Evolutionary conservation across 257 asterid genomes (phyloP).

Genomic region (Ligustrum vulgare): DNA sequence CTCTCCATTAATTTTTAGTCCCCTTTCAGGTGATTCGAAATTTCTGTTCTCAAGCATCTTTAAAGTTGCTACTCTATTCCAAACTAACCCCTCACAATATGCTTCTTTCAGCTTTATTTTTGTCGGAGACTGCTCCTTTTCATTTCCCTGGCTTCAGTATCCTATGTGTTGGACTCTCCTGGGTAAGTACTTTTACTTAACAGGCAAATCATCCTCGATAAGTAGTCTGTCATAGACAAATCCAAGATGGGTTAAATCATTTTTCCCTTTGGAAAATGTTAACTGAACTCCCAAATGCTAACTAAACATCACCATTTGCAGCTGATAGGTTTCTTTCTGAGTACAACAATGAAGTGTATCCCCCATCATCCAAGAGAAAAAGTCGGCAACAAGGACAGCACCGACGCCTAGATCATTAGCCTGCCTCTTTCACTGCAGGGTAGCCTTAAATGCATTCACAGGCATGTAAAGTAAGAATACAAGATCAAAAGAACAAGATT

Average conservation of each 20-base stretch:
- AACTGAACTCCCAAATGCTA: not conserved
- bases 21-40: conserved; percentile 43
- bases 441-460: not conserved
- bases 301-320: conserved; percentile 26
- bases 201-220: not conserved
- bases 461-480: not conserved
- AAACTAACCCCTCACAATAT: not conserved
- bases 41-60: not conserved
- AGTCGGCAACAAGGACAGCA: conserved; percentile 1
- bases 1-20: conserved; percentile 48
- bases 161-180: conserved; percentile 50
- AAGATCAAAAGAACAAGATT: not conserved
- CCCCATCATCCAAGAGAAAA: conserved; percentile 21
- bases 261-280: not conserved
- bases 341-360: conserved; percentile 41
- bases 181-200: conserved; percentile 36
- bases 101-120: conserved; percentile 42
- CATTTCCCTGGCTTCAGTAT: conserved; percentile 58
- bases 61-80: not conserved
- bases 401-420: conserved; percentile 16
- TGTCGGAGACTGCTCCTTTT: conserved; percentile 54
- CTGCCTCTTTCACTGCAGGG: not conserved
- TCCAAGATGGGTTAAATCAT: not conserved
- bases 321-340: conserved; percentile 67
- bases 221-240: not conserved